Base-by-base conservation (phyloP, 345 rosid species). In the Cardamine occulta region DNA sequence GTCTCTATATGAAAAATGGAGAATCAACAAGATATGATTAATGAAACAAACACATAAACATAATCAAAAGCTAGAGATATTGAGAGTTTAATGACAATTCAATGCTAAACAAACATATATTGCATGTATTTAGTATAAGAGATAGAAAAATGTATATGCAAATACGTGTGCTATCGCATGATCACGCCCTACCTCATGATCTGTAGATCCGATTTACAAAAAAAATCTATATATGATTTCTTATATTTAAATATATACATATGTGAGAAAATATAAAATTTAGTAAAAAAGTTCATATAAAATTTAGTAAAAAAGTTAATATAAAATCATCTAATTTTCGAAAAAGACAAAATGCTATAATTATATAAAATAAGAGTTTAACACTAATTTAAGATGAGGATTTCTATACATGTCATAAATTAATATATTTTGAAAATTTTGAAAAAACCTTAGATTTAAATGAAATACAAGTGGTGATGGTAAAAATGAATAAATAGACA, bases 11-110 rank as follows among this genome's bases (percentile, higher is more conserved):
- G 74, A 59, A 49, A 35, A 37, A 31, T 21, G n/a, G 55, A 62
- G 75, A 69, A 62, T 76, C 63, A 69, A 62, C 23, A 23, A 69
- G 31, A 61, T 68, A 34, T 76, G 26, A 2, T 60, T 68, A 39
- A 29, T 32, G n/a, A 59, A 42, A 40, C 19, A 18, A 26, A 35
- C 26, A 32, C 26, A 51, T 18, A 13, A 14, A 18, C 44, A 19
- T 1, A 48, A 49, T 59, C 14, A 49, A 56, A 65, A 66, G 48
- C 71, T 74, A 66, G 48, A 8, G 37, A n/a, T 18, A 65, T 55
- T 65, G 51, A 65, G 48, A 47, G 47, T 4, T 6, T 63, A 64
- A 9, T 63, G 67, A 58, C 53, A 48, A 66, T 19, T 57, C 29
- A 15, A 53, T 8, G 19, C 26, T 28, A 52, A 39, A n/a, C 10